Percentiles rank a stretch among this genome's conserved stretches.
These are phyloP conservation scores for Pichia cephalocereana DNA, from an alignment of 805 yeast genomes.

Conservation along the genomic window DNA sequence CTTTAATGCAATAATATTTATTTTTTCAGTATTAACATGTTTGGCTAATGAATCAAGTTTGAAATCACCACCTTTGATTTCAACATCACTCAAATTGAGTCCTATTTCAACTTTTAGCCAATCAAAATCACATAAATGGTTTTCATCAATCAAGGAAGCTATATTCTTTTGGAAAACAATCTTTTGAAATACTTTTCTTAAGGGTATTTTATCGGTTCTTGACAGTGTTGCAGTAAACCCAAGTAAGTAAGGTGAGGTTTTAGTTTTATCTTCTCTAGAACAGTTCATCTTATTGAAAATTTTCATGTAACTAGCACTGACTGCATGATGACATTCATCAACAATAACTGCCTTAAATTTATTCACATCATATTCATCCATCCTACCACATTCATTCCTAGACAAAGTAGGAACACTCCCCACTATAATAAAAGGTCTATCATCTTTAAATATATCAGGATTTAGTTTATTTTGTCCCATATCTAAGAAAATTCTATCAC, in stretches of 20 bases:
- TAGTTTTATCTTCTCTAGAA: constrained; percentile 17
- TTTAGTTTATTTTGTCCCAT: constrained; percentile 46
- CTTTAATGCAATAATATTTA: constrained; percentile 46
- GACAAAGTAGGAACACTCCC: constrained; percentile 70
- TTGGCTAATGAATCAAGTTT: constrained; percentile 39
- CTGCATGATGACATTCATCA: constrained; percentile 92
- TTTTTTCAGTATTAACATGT: constrained; percentile 44
- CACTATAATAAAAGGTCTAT: constrained; percentile 39
- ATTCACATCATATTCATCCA: constrained; percentile 43
- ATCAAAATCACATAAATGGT: constrained; percentile 61
- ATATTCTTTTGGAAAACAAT: constrained; percentile 64
- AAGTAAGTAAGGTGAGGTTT: constrained; percentile 38
- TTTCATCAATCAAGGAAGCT: constrained; percentile 54
- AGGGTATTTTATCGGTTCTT: constrained; percentile 58
- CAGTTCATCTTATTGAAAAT: constrained; percentile 38
- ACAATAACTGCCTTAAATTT: constrained; percentile 67
- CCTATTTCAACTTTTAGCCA: constrained; percentile 49
- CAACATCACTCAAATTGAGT: constrained; percentile 20
- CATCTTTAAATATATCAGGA: constrained; percentile 11
- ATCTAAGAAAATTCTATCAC: constrained; percentile 35
- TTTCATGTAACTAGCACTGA: constrained; percentile 54
- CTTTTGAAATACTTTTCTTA: constrained; percentile 57
- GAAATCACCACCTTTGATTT: constrained; percentile 36
- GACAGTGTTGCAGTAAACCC: constrained; percentile 89
- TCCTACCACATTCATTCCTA: constrained; percentile 28